A percentile compares a stretch with the other conserved stretches of the same genome.
Conservation (phyloP, 2,329 filamentous ascomycete species). For the Dryadomyces quercivorus region DNA sequence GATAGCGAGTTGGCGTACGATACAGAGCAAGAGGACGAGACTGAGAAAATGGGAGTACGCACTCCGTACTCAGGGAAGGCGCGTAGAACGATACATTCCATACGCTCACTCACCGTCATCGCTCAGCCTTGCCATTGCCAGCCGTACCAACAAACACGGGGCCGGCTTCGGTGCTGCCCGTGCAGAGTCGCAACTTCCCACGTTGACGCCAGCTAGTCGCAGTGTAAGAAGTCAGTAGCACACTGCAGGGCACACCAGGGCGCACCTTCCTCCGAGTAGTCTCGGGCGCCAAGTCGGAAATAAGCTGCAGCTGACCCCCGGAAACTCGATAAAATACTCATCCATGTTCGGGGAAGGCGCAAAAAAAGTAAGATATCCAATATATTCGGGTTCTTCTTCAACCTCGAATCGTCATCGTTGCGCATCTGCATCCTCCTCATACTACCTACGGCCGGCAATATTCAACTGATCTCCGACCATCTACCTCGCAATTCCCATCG, state of each 20-base stretch:
- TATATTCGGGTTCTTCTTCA: background rate
- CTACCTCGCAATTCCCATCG: background rate
- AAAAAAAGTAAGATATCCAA: background rate
- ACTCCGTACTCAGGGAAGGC: too few relatives aligned
- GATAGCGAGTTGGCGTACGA: too few relatives aligned
- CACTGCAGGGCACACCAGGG: too few relatives aligned
- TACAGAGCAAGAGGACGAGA: too few relatives aligned
- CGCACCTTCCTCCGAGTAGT: background rate
- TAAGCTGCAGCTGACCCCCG: background rate
- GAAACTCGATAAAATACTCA: too few relatives aligned
- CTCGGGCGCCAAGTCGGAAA: background rate
- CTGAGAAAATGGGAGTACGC: too few relatives aligned
- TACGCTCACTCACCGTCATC: too few relatives aligned
- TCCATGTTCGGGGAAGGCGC: too few relatives aligned
- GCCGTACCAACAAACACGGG: background rate
- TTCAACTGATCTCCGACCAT: background rate
- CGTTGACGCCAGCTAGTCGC: background rate
- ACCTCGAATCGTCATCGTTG: background rate
- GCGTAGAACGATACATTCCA: too few relatives aligned
- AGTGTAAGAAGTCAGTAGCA: too few relatives aligned
- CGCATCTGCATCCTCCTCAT: too few relatives aligned
- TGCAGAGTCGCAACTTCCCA: background rate
- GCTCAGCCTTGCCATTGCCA: background rate
- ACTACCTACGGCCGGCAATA: too few relatives aligned
- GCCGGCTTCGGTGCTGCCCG: background rate